Base-by-base conservation (phyloP, 2,329 filamentous ascomycete genomes). In the Chrysoporthe cubensis region DNA sequence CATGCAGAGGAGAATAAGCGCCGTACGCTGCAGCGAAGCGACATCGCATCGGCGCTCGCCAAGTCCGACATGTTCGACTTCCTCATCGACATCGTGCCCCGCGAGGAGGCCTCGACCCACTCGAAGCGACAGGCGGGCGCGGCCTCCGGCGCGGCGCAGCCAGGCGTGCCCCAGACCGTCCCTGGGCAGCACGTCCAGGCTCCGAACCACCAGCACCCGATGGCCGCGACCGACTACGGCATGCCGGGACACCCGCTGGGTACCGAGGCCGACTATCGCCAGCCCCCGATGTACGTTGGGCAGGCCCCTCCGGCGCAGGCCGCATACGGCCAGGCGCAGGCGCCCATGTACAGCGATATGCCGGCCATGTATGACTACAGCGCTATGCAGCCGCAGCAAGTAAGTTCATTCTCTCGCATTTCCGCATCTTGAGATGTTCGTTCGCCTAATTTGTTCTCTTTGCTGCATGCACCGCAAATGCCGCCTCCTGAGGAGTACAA, bases 1-100 rank as follows among this genome's bases (percentile, higher is more conserved):
- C 96, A 99, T 75, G 96, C 96, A 18, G 96, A 99, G 78, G 96
- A 99, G 81, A 99, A 99, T 83, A 99, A 99, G 84, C 89, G 96
- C 42, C 90, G 96, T 56, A 99, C 96, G 1, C 84, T 99, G 52
- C 96, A 99, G 80, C 89, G 96, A 62, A 97, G 93, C 67, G 96
- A 99, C 76, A 99, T 99, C 77, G 96, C 96, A 32, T 96, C 94
- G 13, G 96, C 96, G 16, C 85, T 99, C 34, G 92, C 93, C 69
- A 99, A 99, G 81, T 97, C 94, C 32, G 96, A 99, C 82, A 99
- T 99, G 96, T 99, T 99, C 79, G 96, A 99, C 82, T 99, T 99
- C 81, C 85, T 99, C 69, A 99, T 99, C 78, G 96, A 99, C 77
- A 99, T 99, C 70, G 96, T 99, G 6, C 96, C 96, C 3, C 90